These are phyloP conservation scores for Tephrocybe sp. DNA, from an alignment of 768 basidiomycete genomes.

Conservation along the genomic window DNA sequence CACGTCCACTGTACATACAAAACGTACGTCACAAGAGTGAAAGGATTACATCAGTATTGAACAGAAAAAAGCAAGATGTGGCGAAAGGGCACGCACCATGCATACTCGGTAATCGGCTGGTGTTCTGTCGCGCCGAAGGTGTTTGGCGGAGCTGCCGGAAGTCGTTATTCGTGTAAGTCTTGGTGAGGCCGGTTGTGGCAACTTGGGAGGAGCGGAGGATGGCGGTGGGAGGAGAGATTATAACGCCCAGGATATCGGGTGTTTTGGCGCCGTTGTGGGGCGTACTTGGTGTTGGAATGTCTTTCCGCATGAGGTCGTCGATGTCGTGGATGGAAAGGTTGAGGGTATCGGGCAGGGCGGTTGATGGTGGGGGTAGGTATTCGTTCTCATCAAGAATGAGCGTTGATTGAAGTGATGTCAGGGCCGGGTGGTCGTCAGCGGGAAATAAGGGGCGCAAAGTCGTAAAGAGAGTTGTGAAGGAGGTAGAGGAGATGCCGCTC, in stretches of 20 bases:
- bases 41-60: not conserved
- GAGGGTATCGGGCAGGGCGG: constrained; percentile 41
- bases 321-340: constrained; percentile 47
- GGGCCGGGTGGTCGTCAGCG: constrained; percentile 18
- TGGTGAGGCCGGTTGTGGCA: constrained; percentile 69
- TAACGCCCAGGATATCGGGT: constrained; percentile 52
- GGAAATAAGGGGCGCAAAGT: constrained; percentile 27
- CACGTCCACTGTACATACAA: constrained; percentile 35
- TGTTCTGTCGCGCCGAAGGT: constrained; percentile 74
- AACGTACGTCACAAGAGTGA: not conserved
- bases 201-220: constrained; percentile 64
- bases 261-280: constrained; percentile 44
- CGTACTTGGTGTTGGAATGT: constrained; percentile 37
- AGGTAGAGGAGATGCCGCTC: constrained; percentile 45
- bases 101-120: constrained; percentile 83
- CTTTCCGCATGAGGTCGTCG: constrained; percentile 43
- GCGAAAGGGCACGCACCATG: constrained; percentile 51
- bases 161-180: constrained; percentile 80
- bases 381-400: constrained; percentile 44
- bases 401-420: constrained; percentile 25
- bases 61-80: not conserved
- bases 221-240: constrained; percentile 63
- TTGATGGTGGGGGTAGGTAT: constrained; percentile 25
- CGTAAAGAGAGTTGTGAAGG: constrained; percentile 47
- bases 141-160: constrained; percentile 74